Percentiles rank a stretch among this genome's conserved stretches.
Evolutionary conservation across 2,329 filamentous ascomycete genomes (phyloP).

Genomic region (Lecanoromycetidae sp.): DNA sequence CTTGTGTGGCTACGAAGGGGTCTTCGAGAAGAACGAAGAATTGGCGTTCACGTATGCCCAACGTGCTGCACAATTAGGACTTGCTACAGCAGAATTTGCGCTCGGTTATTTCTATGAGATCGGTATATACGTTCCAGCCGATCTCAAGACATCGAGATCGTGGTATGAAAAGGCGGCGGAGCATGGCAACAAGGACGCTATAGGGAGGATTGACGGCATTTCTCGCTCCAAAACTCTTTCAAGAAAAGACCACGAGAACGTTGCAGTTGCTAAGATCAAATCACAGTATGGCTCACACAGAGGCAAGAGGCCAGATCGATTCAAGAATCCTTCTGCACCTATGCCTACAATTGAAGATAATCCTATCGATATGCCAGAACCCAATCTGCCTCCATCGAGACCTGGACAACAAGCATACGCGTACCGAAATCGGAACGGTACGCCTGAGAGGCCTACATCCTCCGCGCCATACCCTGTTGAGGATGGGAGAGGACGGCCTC

Average conservation of each 20-base stretch:
- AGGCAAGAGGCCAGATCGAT: slow-evolving; percentile 31
- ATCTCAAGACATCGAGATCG: slow-evolving; percentile 64
- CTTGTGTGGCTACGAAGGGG: slow-evolving; percentile 80
- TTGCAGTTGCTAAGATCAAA: slow-evolving; percentile 79
- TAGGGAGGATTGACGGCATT: slow-evolving; percentile 69
- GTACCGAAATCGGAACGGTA: slow-evolving; percentile 8
- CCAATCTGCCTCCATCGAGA: slow-evolving; percentile 17
- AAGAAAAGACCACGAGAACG: slow-evolving; percentile 82
- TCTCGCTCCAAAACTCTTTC: slow-evolving; percentile 72
- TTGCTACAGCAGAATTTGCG: slow-evolving; percentile 88
- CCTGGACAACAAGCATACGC: slow-evolving; percentile 10
- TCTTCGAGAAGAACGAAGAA: slow-evolving; percentile 92
- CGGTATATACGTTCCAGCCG: slow-evolving; percentile 78
- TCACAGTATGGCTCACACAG: slow-evolving; percentile 61
- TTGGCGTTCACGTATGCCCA: slow-evolving; percentile 84
- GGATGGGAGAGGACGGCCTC: slow-evolving; percentile 20
- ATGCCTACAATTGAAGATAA: slow-evolving; percentile 33
- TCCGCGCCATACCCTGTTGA: slow-evolving; percentile 31
- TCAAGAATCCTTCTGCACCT: slow-evolving; percentile 26
- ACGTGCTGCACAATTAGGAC: slow-evolving; percentile 66
- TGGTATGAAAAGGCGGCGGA: slow-evolving; percentile 89
- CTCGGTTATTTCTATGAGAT: slow-evolving; percentile 97
- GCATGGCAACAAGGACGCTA: slow-evolving; percentile 83
- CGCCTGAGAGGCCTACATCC: slow-evolving; percentile 23
- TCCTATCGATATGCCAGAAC: slow-evolving; percentile 37